Base-by-base conservation (phyloP, 2,329 filamentous ascomycete species). In the Scedosporium aurantiacum region DNA sequence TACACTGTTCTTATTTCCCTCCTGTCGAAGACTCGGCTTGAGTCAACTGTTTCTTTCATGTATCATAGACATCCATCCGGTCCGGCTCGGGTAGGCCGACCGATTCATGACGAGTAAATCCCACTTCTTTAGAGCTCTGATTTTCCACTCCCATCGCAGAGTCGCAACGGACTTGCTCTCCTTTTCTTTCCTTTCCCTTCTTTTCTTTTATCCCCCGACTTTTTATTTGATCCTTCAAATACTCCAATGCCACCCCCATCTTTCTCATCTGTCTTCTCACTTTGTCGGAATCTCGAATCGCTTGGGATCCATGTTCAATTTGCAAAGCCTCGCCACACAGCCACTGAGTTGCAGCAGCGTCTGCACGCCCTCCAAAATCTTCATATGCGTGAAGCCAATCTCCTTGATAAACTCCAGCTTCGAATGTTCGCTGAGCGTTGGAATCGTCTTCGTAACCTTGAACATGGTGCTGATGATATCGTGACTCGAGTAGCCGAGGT, bases 401-500 rank as follows among this genome's bases (percentile, higher is more conserved):
- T 97, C 94, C 76, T 91, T 93, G 76, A 97, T 96, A 68, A 97
- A 99, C 72, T 97, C 93, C 64, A 99, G 79, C 78, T 97, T 97
- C 16, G 91, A 86, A 73, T 97, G 91, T 75, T 99, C 94, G 66
- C 91, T 94, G 62, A 99, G 78, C 1, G 88, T 91, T 1, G 90
- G 89, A 63, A 97, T 91, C 1, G 91, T 95, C 79, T 97, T 99
- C 55, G 94, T 97, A 63, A 99, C 94, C 70, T 88, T 87, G 80
- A 99, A 97, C 94, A 99, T 99, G 64, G 93, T 99, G 76, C 89
- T 95, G 74, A 99, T 95, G 68, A 99, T 96, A 73, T 99, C 94
- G 76, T 99, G 93, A 68, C 91, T 95, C n/a, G 91, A 96, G 76
- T 99, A 99, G 14, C 94, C 94, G 63, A 97, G 78, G 63, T 88